Evolutionary conservation across 2,329 filamentous ascomycete genomes (phyloP), one percentile per base, ranked within the genome.

Genomic region (Tympanopsis confertula): DNA sequence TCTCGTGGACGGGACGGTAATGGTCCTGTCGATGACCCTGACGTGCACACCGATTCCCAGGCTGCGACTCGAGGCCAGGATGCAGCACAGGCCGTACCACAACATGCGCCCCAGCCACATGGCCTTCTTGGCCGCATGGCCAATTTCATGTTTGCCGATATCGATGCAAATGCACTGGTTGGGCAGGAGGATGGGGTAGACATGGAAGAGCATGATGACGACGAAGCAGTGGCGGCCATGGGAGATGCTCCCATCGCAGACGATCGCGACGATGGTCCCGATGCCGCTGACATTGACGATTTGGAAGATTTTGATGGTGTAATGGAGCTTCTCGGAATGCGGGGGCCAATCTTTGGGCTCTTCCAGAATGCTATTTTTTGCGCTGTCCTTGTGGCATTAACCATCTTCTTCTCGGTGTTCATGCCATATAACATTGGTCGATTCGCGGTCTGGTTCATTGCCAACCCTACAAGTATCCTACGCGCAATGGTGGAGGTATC

Each of bases 361-460:
- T 78, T 96, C 47, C 91, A 98, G 52, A 98, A 98, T 47, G 87
- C 85, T 39, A 78, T 95, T 13, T 98, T 98, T 58, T 94, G 89
- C 54, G 82, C 84, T 5, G 81, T 96, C 35, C 69, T 98, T 19
- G 86, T 98, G 12, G 83, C 85, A 1, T 74, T 89, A 37, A 94
- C 88, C 13, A 78, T 98, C 30, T 81, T 86, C 38, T 65, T 83
- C 41, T 89, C 87, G 37, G 77, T 96, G 33, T 94, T 91, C 63
- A 62, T 94, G 37, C 91, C 91, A 0, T 98, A 96, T 59, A 82
- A 95, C 39, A 79, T 87, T 52, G 91, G 91, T 13, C 87, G 94
- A 45, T 65, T 94, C 19, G 78, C 85, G 3, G 68, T 96, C 32
- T 79, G 89, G 53, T 66, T 88, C 36, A 55, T 89, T 18, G 86